Evolutionary conservation across 129 eudicot genomes (phyloP).

Genomic region (Daucus carota): DNA sequence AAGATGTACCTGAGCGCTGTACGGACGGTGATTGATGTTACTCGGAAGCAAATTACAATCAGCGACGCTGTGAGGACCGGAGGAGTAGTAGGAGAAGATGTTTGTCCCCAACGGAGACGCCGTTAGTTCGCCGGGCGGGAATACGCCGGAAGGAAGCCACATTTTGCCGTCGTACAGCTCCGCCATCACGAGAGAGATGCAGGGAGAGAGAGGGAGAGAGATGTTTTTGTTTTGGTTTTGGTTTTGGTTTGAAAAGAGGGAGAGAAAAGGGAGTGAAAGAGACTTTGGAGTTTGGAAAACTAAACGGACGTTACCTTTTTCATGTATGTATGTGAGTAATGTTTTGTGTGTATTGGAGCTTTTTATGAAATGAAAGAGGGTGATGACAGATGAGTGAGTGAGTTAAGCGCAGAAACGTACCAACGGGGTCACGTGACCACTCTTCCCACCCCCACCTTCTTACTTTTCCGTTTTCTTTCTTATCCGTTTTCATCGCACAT

Average conservation of each 20-base stretch:
- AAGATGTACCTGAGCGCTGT: neutral
- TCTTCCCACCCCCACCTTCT: neutral
- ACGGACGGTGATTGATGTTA: neutral
- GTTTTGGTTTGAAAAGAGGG: neutral
- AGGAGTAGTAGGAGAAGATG: neutral
- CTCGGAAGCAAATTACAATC: neutral
- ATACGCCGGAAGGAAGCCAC: neutral
- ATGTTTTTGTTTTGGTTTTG: neutral
- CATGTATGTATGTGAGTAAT: neutral
- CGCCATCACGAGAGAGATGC: neutral
- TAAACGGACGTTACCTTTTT: constrained; percentile 1
- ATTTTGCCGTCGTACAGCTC: constrained; percentile 5
- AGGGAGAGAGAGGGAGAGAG: neutral
- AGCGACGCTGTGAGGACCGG: neutral
- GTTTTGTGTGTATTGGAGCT: neutral
- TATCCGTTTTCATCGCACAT: neutral
- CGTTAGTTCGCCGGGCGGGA: neutral
- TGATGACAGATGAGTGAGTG: too few species aligned
- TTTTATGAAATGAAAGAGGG: neutral
- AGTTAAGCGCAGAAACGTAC: neutral
- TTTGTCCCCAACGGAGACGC: neutral
- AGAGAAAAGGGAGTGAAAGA: neutral
- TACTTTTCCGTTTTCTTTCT: neutral
- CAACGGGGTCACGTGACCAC: constrained; percentile 4
- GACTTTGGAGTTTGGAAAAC: neutral